A percentile compares a stretch with the other conserved stretches of the same genome.
Evolutionary conservation across 2,329 filamentous ascomycete genomes (phyloP).

Genomic region (Lasiodiplodia hormozganensis): DNA sequence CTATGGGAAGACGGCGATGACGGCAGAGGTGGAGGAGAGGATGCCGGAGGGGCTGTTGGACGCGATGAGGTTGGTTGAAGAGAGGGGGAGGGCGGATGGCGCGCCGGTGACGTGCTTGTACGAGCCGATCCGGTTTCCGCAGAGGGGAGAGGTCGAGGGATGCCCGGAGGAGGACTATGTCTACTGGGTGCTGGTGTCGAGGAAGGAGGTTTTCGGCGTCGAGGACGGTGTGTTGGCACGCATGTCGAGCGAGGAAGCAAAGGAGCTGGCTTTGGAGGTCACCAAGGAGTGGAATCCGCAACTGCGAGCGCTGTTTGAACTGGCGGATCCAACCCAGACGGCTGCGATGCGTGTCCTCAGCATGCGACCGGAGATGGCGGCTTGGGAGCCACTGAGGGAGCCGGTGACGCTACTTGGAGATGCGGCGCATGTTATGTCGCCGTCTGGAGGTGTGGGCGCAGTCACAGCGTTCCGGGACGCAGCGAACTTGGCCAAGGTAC

Average conservation of each 20-base stretch:
- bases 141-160: conserved; percentile 27
- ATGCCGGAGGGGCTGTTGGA: conserved; percentile 37
- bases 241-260: conserved; percentile 27
- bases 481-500: conserved; percentile 48
- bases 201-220: conserved; percentile 29
- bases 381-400: conserved; percentile 39
- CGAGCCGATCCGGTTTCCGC: conserved; percentile 37
- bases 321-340: conserved; percentile 38
- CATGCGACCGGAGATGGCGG: conserved; percentile 40
- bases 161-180: conserved; percentile 43
- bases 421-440: conserved; percentile 55
- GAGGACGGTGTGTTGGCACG: conserved; percentile 27
- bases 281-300: conserved; percentile 33
- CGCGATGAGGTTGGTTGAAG: conserved; percentile 32
- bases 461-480: conserved; percentile 55
- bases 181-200: conserved; percentile 44
- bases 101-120: conserved; percentile 34
- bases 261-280: conserved; percentile 30
- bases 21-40: conserved; percentile 33
- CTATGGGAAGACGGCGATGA: conserved; percentile 51
- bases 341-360: conserved; percentile 45
- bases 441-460: conserved; percentile 54
- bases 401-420: conserved; percentile 54
- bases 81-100: conserved; percentile 19
- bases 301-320: conserved; percentile 32